Evolutionary conservation across 352 stramenopile genomes (phyloP).

Genomic region (Lagenidium sp.): DNA sequence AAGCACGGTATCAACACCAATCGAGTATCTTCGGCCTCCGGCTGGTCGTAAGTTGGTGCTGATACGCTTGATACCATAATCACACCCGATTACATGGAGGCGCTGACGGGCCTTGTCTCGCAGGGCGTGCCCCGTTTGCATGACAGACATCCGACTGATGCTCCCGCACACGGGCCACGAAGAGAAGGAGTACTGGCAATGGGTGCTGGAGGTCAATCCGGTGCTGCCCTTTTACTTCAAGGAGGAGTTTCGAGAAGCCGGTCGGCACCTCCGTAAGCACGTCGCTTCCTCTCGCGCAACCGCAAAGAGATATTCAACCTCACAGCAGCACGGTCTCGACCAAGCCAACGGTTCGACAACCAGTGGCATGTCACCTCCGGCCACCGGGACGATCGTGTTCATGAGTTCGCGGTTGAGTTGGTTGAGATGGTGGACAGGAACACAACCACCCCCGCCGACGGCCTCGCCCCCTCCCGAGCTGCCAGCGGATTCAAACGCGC

Average conservation of each 20-base stretch:
- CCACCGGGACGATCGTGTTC: too few relatives aligned
- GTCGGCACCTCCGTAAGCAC: neutral
- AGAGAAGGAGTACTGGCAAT: conserved; percentile 55
- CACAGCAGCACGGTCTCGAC: too few relatives aligned
- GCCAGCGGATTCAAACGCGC: too few relatives aligned
- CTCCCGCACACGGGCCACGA: conserved; percentile 39
- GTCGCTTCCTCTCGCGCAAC: too few relatives aligned
- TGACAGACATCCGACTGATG: conserved; percentile 50
- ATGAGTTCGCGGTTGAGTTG: too few relatives aligned
- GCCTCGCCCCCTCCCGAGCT: too few relatives aligned
- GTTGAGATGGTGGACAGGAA: too few relatives aligned
- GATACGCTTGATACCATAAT: conserved; percentile 1
- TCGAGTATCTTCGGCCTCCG: conserved; percentile 1
- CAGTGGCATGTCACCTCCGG: too few relatives aligned
- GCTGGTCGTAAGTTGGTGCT: too few relatives aligned
- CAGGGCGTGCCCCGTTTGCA: conserved; percentile 57
- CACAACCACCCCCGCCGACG: too few relatives aligned
- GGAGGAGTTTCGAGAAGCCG: conserved; percentile 23
- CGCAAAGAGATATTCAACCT: too few relatives aligned
- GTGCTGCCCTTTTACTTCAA: conserved; percentile 32
- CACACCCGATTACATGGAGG: neutral
- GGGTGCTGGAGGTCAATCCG: conserved; percentile 40
- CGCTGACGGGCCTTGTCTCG: neutral
- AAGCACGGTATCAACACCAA: conserved; percentile 33
- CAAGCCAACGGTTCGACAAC: too few relatives aligned